phyloP scores from a whole-genome alignment of 768 basidiomycete genomes.

The Exsudoporus frostii region DNA sequence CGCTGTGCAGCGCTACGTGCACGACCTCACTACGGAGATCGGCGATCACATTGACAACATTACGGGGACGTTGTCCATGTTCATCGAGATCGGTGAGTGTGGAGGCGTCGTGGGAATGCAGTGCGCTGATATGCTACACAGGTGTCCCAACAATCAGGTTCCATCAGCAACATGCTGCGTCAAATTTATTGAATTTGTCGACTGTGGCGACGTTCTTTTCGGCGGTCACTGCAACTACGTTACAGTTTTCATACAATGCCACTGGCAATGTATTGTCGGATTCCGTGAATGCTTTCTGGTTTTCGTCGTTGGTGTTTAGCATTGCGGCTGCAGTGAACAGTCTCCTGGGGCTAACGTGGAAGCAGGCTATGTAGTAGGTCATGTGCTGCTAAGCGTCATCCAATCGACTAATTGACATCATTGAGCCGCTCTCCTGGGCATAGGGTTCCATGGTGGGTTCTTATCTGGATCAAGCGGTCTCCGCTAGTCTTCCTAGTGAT shows the following conservation, averaged over 20 bases:
- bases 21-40: conserved; percentile 49
- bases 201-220: conserved; percentile 56
- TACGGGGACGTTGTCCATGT: conserved; percentile 46
- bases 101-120: conserved; percentile 13
- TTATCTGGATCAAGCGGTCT: conserved; percentile 83
- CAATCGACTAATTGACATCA: conserved; percentile 19
- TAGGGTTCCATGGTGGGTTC: conserved; percentile 56
- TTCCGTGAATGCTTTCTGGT: conserved; percentile 52
- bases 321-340: conserved; percentile 54
- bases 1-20: conserved; percentile 54
- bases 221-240: conserved; percentile 49
- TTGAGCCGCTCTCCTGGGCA: conserved; percentile 51
- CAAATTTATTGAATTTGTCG: conserved; percentile 47
- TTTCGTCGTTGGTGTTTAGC: conserved; percentile 52
- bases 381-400: conserved; percentile 4
- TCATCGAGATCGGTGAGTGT: conserved; percentile 51
- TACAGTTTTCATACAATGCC: conserved; percentile 44
- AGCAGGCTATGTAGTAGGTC: conserved; percentile 55
- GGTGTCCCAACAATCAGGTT: conserved; percentile 55
- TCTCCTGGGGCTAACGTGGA: conserved; percentile 52
- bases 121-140: conserved; percentile 32
- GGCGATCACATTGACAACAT: conserved; percentile 54
- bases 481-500: conserved; percentile 81
- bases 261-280: conserved; percentile 37
- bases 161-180: conserved; percentile 50